phyloP scores from a whole-genome alignment of 768 basidiomycete species.

The Cystobasidium onofrii region DNA sequence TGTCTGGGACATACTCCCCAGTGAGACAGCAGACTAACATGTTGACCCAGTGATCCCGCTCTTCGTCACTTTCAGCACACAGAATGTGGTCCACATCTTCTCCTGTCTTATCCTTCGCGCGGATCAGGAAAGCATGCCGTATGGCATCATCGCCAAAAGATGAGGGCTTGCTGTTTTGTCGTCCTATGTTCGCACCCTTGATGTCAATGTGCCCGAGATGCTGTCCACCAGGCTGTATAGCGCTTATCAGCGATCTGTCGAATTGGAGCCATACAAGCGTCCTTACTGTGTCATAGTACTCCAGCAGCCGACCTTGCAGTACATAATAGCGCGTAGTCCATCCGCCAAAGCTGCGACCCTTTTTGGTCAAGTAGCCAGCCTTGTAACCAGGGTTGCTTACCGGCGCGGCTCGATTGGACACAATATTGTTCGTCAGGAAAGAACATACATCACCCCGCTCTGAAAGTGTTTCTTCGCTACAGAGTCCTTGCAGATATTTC shows the following conservation, averaged over 20 bases:
- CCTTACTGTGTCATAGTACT: slow-evolving; percentile 92
- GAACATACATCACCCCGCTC: slow-evolving; percentile 81
- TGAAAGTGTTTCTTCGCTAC: slow-evolving; percentile 63
- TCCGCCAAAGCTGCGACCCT: slow-evolving; percentile 95
- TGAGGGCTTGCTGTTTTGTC: slow-evolving; percentile 54
- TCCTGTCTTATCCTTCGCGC: slow-evolving; percentile 66
- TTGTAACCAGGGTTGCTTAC: slow-evolving; percentile 49
- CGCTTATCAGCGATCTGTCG: too few relatives aligned
- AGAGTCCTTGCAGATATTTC: slow-evolving; percentile 72
- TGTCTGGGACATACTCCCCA: slow-evolving; percentile 32
- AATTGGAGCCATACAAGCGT: not conserved
- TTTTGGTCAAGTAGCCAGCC: slow-evolving; percentile 56
- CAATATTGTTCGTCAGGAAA: slow-evolving; percentile 83
- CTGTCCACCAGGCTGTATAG: slow-evolving; percentile 74
- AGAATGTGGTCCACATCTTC: slow-evolving; percentile 75
- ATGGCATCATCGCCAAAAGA: slow-evolving; percentile 83
- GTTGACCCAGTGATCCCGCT: slow-evolving; percentile 90
- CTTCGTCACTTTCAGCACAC: slow-evolving; percentile 89
- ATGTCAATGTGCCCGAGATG: slow-evolving; percentile 85
- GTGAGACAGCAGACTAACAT: slow-evolving; percentile 51
- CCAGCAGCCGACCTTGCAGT: slow-evolving; percentile 75
- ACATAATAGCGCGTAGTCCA: slow-evolving; percentile 91
- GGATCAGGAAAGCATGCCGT: slow-evolving; percentile 92
- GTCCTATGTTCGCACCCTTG: slow-evolving; percentile 89
- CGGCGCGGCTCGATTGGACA: slow-evolving; percentile 65